Base-by-base conservation (phyloP, 805 yeast species). In the Sporopachydermia lactativora region DNA sequence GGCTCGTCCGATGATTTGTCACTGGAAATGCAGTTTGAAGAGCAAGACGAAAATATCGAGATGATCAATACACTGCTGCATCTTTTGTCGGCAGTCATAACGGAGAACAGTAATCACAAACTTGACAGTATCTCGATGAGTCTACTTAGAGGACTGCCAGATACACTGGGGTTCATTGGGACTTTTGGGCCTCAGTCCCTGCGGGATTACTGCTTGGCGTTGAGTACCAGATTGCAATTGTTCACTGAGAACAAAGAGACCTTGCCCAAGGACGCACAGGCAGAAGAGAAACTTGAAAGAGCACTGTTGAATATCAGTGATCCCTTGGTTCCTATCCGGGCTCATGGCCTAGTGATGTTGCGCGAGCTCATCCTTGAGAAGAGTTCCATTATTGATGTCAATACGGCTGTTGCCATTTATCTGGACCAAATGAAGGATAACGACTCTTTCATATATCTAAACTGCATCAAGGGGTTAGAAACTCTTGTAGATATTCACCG, bases 371-470 rank as follows among this genome's bases (percentile, higher is more conserved):
- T 74, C 4, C 65, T 61, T 35, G 58, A 55, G 19, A 64, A 64
- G 28, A 72, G 82, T n/a, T 54, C 62, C 1, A 53, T 83, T 11
- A 52, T 69, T 5, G 40, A 46, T 0, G 39, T 71, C 5, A 72
- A 69, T 3, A 69, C 71, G 41, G 89, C 72, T 0, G 57, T 83
- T 18, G 65, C 71, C 14, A 57, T 84, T 11, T 83, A 81, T 52
- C 51, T 81, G 14, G 59, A 66, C 2, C 83, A 80, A 47, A 58
- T 92, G 36, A 68, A 70, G 38, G 94, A 85, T 48, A 66, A 74
- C 0, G 98, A 89, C 44, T 95, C 98, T 0, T 89, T 77, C 55
- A 73, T 92, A 13, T 92, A 84, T 53, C 55, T 92, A 41, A 89
- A 84, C 52, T 81, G 80, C 1, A 82, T 92, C 45, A 84, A 81